Evolutionary conservation across 2,329 filamentous ascomycete species (phyloP).

Genomic region (Fragosphaeria purpurea): DNA sequence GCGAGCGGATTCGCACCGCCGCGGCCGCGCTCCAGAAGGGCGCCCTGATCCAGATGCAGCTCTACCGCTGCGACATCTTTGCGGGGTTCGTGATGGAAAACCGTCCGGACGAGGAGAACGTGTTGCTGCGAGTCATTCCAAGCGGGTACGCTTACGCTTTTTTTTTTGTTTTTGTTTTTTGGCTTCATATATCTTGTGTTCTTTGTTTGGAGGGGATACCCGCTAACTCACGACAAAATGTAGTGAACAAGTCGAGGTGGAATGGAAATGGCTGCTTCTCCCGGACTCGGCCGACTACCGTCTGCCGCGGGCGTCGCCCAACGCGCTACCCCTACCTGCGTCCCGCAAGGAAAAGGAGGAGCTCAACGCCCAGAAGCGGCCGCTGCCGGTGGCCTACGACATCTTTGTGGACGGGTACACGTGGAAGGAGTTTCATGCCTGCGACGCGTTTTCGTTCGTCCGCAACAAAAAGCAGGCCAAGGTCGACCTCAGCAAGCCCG

Average conservation of each 20-base stretch:
- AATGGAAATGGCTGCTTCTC: slow-evolving; percentile 77
- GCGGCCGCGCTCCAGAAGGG: slow-evolving; percentile 59
- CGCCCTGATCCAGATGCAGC: slow-evolving; percentile 80
- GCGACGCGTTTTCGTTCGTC: slow-evolving; percentile 30
- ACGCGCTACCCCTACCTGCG: slow-evolving; percentile 60
- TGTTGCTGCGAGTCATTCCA: slow-evolving; percentile 76
- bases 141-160: slow-evolving; percentile 53
- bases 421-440: slow-evolving; percentile 72
- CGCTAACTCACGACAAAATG: not conserved
- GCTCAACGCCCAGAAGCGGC: slow-evolving; percentile 57
- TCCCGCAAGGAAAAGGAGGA: slow-evolving; percentile 54
- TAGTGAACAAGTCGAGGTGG: slow-evolving; percentile 65
- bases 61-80: slow-evolving; percentile 76
- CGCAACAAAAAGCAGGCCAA: slow-evolving; percentile 52
- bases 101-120: slow-evolving; percentile 58
- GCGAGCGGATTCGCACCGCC: slow-evolving; percentile 56
- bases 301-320: slow-evolving; percentile 63
- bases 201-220: slow-evolving; percentile 27
- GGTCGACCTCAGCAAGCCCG: slow-evolving; percentile 60
- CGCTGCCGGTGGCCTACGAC: slow-evolving; percentile 54
- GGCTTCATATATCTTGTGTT: not conserved
- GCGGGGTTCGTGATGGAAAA: slow-evolving; percentile 85
- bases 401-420: slow-evolving; percentile 57
- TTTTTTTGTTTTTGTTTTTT: not conserved
- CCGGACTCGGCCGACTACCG: slow-evolving; percentile 60